Percentiles rank a stretch among this genome's conserved stretches.
These are phyloP conservation scores for Pseudodiploospora longispora DNA, from an alignment of 2,329 filamentous ascomycete species.

Conservation along the genomic window DNA sequence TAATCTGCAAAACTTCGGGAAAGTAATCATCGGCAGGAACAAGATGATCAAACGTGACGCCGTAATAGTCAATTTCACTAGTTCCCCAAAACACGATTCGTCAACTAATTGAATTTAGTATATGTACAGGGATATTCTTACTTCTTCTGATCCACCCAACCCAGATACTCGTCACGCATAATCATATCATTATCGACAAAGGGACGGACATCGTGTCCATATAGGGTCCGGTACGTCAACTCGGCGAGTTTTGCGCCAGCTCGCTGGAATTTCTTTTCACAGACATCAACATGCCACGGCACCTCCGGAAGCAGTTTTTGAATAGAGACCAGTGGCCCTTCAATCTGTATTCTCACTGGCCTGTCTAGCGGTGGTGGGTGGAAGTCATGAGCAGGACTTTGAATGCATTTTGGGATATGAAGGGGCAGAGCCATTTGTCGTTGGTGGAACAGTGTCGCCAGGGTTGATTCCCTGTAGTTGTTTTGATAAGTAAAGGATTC, in stretches of 20 bases:
- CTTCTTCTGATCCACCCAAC: conserved; percentile 1
- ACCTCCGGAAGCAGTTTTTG: conserved; percentile 9
- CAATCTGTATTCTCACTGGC: conserved; percentile 14
- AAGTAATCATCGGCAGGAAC: conserved; percentile 25
- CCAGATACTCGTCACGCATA: conserved; percentile 2
- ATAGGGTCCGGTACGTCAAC: not conserved
- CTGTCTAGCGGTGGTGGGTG: conserved; percentile 9
- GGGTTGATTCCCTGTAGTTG: not conserved
- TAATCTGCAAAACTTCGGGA: conserved; percentile 34
- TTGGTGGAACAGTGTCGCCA: not conserved
- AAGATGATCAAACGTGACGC: conserved; percentile 33
- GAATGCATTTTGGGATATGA: conserved; percentile 10
- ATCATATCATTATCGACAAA: not conserved
- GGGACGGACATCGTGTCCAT: not conserved
- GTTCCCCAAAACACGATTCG: conserved; percentile 5
- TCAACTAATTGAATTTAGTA: not conserved
- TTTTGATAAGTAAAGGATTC: not conserved
- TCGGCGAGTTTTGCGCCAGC: not conserved
- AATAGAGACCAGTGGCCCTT: conserved; percentile 11
- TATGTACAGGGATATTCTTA: not conserved
- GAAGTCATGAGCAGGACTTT: conserved; percentile 4
- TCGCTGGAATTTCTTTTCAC: conserved; percentile 1
- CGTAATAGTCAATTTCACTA: conserved; percentile 25
- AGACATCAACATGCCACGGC: conserved; percentile 5
- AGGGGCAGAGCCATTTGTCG: conserved; percentile 6